phyloP scores from a whole-genome alignment of 1,139 yeast genomes.

The Debaryomyces robertsiae region DNA sequence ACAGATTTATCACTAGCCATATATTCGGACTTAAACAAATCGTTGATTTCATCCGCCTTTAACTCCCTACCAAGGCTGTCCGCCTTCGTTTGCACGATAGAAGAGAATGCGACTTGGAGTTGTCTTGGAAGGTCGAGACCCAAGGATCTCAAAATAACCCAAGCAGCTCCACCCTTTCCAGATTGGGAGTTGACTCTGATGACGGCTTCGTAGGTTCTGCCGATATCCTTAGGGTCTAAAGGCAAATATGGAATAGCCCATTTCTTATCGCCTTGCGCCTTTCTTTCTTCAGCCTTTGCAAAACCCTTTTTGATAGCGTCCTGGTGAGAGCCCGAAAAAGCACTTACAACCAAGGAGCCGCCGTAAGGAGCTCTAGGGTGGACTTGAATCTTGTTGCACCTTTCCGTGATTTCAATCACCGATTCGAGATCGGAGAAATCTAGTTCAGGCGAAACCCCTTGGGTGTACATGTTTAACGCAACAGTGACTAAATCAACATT shows the following conservation, averaged over 20 bases:
- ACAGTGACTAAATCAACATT: slow-evolving; percentile 52
- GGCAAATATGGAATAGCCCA: slow-evolving; percentile 54
- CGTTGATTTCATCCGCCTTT: slow-evolving; percentile 43
- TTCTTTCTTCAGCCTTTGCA: slow-evolving; percentile 29
- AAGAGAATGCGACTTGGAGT: slow-evolving; percentile 46
- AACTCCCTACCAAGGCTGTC: slow-evolving; percentile 49
- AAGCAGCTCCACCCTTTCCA: slow-evolving; percentile 55
- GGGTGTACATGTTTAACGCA: slow-evolving; percentile 51
- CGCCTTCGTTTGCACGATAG: slow-evolving; percentile 43
- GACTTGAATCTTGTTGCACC: slow-evolving; percentile 49
- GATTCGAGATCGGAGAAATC: slow-evolving; percentile 47
- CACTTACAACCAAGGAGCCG: slow-evolving; percentile 52
- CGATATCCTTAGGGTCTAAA: slow-evolving; percentile 52
- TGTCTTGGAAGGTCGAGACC: slow-evolving; percentile 52
- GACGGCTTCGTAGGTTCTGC: slow-evolving; percentile 53
- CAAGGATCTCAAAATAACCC: slow-evolving; percentile 50
- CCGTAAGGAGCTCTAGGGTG: slow-evolving; percentile 54
- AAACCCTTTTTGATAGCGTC: slow-evolving; percentile 56
- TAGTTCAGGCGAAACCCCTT: slow-evolving; percentile 47
- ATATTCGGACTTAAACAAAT: slow-evolving; percentile 41
- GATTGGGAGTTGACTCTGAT: slow-evolving; percentile 54
- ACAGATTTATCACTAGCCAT: slow-evolving; percentile 24
- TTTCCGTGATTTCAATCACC: slow-evolving; percentile 46
- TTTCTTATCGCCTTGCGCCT: slow-evolving; percentile 24
- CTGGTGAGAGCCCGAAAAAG: slow-evolving; percentile 53